These are phyloP conservation scores for Aspergillus bertholletiae DNA, from an alignment of 495 filamentous ascomycete genomes.

Conservation along the genomic window DNA sequence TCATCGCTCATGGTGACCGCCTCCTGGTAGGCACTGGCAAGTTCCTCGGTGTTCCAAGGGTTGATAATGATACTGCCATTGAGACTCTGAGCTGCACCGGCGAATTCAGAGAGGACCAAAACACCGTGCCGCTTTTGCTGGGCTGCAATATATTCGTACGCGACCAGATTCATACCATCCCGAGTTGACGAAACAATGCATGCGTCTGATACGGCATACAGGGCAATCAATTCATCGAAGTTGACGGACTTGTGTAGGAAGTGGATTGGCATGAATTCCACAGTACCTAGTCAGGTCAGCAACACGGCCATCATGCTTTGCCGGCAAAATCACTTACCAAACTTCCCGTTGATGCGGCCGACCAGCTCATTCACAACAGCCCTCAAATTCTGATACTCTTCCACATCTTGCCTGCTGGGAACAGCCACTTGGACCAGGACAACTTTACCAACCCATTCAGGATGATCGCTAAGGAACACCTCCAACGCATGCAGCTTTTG, in stretches of 20 bases:
- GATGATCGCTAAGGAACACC: constrained; percentile 93
- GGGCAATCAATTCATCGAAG: constrained; percentile 88
- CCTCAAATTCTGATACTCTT: constrained; percentile 94
- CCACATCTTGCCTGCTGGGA: constrained; percentile 88
- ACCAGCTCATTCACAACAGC: constrained; percentile 94
- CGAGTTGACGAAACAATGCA: constrained; percentile 93
- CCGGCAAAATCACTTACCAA: constrained; percentile 49
- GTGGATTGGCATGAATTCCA: constrained; percentile 98
- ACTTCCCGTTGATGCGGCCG: constrained; percentile 90
- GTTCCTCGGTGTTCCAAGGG: constrained; percentile 95
- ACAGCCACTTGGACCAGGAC: constrained; percentile 96
- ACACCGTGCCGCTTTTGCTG: constrained; percentile 85
- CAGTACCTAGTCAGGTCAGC: constrained; percentile 53
- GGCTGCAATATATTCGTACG: constrained; percentile 94
- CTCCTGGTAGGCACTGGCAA: constrained; percentile 88
- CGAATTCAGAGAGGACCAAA: constrained; percentile 93
- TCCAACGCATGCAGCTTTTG: constrained; percentile 96
- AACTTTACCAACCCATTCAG: constrained; percentile 98
- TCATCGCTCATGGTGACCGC: constrained; percentile 91
- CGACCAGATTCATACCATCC: constrained; percentile 99
- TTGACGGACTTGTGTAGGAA: constrained; percentile 93
- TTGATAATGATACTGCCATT: constrained; percentile 93
- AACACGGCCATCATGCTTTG: neutral
- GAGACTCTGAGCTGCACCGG: constrained; percentile 87
- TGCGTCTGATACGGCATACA: constrained; percentile 91